Evolutionary conservation across 108 stramenopile genomes (phyloP), one percentile per base, ranked within the genome.

Genomic region (Parmales sp.): DNA sequence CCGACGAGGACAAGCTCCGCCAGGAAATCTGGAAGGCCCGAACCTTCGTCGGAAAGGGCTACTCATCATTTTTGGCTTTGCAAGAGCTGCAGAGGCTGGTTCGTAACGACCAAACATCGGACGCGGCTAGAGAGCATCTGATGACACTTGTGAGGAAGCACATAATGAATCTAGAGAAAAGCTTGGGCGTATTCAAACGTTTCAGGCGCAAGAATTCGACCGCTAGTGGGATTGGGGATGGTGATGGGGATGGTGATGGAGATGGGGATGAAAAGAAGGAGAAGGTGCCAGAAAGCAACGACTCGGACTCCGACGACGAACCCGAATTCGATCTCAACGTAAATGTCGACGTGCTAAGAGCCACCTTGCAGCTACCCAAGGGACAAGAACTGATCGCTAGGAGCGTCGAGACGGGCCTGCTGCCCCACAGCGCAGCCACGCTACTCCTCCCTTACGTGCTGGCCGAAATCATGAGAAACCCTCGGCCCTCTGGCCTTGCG

Each of bases 361-460:
- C 54, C 11, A 34, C 36, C 54, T 34, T 60, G 2, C 26, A 20
- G 11, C 28, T 60, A 2, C 54, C 54, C 4, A 60, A 60, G 54
- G 54, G 54, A 11, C 26, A 34, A 34, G 29, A 11, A 1, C 28
- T 60, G 28, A 11, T 60, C 9, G 54, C 54, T 16, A 28, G 54
- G 29, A 19, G 29, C 54, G 36, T 60, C 31, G 54, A 60, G 20
- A 60, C 54, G 26, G 54, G 54, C 54, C 29, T 60, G 29, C 54
- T 60, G 31, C 54, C 54, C n/a, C 54, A 60, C 54, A 13, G 31
- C 31, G 26, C 54, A 11, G 54, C 54, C 31, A 13, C 11, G 11
- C 18, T 11, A 13, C 16, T 60, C 28, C 54, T 60, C 25, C 54
- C 54, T 5, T 20, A 28, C 54, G 54, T 34, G n/a, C 54, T 60